Evolutionary conservation across 2,329 filamentous ascomycete genomes (phyloP).

Genomic region (Aspergillus eucalypticola): DNA sequence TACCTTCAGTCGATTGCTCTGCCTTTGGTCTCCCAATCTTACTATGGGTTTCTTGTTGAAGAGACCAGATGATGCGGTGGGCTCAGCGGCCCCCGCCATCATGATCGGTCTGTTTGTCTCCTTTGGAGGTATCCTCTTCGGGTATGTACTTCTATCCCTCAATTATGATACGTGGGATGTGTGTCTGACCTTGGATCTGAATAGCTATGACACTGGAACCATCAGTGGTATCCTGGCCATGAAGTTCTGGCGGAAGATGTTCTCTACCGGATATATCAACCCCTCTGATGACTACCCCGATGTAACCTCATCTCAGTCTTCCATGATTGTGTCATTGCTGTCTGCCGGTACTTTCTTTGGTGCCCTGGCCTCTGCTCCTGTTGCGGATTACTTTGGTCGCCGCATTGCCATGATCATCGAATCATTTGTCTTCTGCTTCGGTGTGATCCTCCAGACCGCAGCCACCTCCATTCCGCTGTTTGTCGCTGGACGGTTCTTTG

Average conservation of each 20-base stretch:
- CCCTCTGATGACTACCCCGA: constrained; percentile 43
- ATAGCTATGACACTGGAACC: constrained; percentile 55
- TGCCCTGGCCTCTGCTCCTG: constrained; percentile 67
- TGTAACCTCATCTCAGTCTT: constrained; percentile 55
- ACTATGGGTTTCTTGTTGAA: constrained; percentile 47
- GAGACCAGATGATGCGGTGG: constrained; percentile 48
- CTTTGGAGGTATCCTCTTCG: constrained; percentile 61
- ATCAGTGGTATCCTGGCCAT: constrained; percentile 56
- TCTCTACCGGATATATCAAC: constrained; percentile 39
- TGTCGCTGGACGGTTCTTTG: constrained; percentile 54
- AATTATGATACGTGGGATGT: too few relatives aligned
- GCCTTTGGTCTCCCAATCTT: not conserved
- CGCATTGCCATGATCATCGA: constrained; percentile 46
- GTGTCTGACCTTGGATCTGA: not conserved
- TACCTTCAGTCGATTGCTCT: not conserved
- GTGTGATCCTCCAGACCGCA: constrained; percentile 37
- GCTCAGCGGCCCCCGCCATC: constrained; percentile 52
- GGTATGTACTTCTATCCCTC: constrained; percentile 44
- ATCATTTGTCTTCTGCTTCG: constrained; percentile 35
- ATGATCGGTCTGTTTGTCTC: constrained; percentile 60
- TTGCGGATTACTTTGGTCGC: constrained; percentile 43
- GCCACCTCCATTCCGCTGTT: constrained; percentile 34
- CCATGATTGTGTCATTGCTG: constrained; percentile 70
- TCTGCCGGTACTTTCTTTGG: constrained; percentile 74
- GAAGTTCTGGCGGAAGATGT: constrained; percentile 42